These are phyloP conservation scores for Linderniella brevidens DNA, from an alignment of 257 asterid species.

Conservation along the genomic window DNA sequence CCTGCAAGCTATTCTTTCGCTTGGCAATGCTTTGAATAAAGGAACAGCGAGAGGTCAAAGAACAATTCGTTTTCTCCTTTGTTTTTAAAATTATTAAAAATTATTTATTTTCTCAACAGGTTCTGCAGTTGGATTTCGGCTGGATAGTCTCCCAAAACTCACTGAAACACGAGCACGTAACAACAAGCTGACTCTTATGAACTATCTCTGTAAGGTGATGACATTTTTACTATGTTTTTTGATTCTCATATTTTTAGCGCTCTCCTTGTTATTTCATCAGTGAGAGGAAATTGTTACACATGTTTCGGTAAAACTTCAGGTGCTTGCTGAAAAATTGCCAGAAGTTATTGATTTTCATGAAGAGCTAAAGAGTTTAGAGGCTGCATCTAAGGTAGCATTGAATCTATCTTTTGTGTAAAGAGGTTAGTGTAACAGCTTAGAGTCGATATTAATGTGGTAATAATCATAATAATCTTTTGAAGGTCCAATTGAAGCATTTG, in stretches of 20 bases:
- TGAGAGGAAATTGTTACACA: too few species aligned
- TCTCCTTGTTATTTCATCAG: too few species aligned
- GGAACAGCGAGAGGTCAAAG: constrained; percentile 93
- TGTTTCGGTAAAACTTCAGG: constrained; percentile 30
- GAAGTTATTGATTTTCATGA: constrained; percentile 52
- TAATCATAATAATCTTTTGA: constrained; percentile 12
- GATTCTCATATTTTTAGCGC: neutral
- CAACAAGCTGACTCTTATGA: constrained; percentile 96
- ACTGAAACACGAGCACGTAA: constrained; percentile 93
- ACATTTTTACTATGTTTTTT: constrained; percentile 8
- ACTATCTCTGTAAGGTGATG: constrained; percentile 94
- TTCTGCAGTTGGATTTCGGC: constrained; percentile 91
- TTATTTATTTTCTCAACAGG: constrained; percentile 19
- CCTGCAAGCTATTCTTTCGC: constrained; percentile 61
- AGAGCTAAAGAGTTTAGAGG: constrained; percentile 73
- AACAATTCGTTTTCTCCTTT: neutral
- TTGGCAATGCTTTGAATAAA: constrained; percentile 89
- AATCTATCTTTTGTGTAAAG: constrained; percentile 9
- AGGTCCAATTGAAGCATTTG: constrained; percentile 92
- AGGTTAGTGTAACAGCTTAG: constrained; percentile 5
- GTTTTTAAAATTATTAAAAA: neutral
- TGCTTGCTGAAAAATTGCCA: constrained; percentile 63
- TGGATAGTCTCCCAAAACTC: constrained; percentile 96
- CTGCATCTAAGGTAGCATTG: constrained; percentile 57
- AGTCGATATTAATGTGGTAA: constrained; percentile 5